Conservation (phyloP, 2,329 filamentous ascomycete species). For the Bipolaris victoriae region DNA sequence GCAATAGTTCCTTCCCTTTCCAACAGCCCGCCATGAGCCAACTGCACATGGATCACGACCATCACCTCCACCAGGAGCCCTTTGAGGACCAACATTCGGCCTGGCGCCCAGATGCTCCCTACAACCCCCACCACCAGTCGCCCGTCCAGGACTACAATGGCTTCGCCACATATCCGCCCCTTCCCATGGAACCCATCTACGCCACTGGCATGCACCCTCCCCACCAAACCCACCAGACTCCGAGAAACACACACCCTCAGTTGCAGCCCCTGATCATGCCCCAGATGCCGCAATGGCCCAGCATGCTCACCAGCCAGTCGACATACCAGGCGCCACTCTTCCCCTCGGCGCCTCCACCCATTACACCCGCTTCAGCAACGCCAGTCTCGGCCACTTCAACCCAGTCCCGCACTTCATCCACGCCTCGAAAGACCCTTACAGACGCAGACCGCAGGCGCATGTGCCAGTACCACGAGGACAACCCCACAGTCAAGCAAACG, state of each 20-base stretch:
- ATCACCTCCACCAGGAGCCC: conserved; percentile 43
- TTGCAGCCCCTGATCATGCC: conserved; percentile 51
- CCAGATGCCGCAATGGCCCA: conserved; percentile 49
- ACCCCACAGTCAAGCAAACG: conserved; percentile 90
- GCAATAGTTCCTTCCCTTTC: conserved; percentile 26
- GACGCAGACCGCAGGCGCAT: conserved; percentile 89
- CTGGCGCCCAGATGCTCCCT: conserved; percentile 43
- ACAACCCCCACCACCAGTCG: conserved; percentile 47
- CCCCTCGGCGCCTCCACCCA: conserved; percentile 46
- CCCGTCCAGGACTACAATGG: conserved; percentile 50
- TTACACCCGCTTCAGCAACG: conserved; percentile 48
- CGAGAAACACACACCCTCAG: conserved; percentile 48
- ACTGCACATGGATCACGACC: conserved; percentile 52
- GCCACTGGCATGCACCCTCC: conserved; percentile 48
- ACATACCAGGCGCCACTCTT: conserved; percentile 49
- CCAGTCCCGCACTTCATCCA: conserved; percentile 57
- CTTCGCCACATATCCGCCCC: conserved; percentile 46
- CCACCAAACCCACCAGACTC: conserved; percentile 32
- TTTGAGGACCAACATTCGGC: conserved; percentile 43
- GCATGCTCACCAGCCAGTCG: conserved; percentile 52
- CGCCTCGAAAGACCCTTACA: conserved; percentile 84
- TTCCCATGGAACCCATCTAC: conserved; percentile 51
- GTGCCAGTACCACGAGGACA: conserved; percentile 91
- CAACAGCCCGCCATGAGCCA: conserved; percentile 46
- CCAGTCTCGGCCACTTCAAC: conserved; percentile 50